These are phyloP conservation scores for Mycena floridula DNA, from an alignment of 768 basidiomycete species.

Conservation along the genomic window DNA sequence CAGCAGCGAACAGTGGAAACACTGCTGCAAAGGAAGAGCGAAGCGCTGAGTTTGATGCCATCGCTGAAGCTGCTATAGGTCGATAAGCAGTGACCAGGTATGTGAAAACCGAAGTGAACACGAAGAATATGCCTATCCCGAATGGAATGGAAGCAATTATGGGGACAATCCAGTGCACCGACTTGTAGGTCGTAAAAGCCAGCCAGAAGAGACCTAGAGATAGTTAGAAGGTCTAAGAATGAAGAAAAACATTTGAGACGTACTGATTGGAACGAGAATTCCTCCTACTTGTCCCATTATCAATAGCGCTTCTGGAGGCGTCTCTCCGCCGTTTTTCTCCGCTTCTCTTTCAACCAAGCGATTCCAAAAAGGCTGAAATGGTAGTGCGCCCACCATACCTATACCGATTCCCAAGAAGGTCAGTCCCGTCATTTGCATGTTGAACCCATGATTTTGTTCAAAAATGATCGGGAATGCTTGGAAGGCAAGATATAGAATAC, in stretches of 20 bases:
- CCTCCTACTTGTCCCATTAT: constrained; percentile 66
- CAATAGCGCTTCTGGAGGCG: constrained; percentile 63
- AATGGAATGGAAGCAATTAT: constrained; percentile 63
- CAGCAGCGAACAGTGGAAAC: constrained; percentile 50
- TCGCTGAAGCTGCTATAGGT: constrained; percentile 60
- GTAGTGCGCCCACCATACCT: constrained; percentile 48
- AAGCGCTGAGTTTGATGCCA: constrained; percentile 60
- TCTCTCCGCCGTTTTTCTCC: constrained; percentile 30
- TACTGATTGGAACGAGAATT: constrained; percentile 55
- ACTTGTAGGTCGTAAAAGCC: constrained; percentile 45
- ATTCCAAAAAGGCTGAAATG: constrained; percentile 40
- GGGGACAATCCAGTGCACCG: constrained; percentile 59
- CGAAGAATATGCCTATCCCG: constrained; percentile 57
- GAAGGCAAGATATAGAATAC: constrained; percentile 59
- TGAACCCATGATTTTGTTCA: constrained; percentile 47
- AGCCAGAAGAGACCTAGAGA: constrained; percentile 52
- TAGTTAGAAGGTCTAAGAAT: constrained; percentile 47
- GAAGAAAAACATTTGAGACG: constrained; percentile 35
- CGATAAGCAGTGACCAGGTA: constrained; percentile 67
- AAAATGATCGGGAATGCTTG: constrained; percentile 48
- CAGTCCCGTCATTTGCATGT: constrained; percentile 45
- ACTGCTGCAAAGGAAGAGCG: constrained; percentile 56
- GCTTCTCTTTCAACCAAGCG: constrained; percentile 22
- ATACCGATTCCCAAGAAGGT: constrained; percentile 58
- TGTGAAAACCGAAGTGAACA: constrained; percentile 66